Percentiles rank a stretch among this genome's conserved stretches.
These are phyloP conservation scores for Geoglossum cookeanum DNA, from an alignment of 2,329 filamentous ascomycete genomes.

Conservation along the genomic window DNA sequence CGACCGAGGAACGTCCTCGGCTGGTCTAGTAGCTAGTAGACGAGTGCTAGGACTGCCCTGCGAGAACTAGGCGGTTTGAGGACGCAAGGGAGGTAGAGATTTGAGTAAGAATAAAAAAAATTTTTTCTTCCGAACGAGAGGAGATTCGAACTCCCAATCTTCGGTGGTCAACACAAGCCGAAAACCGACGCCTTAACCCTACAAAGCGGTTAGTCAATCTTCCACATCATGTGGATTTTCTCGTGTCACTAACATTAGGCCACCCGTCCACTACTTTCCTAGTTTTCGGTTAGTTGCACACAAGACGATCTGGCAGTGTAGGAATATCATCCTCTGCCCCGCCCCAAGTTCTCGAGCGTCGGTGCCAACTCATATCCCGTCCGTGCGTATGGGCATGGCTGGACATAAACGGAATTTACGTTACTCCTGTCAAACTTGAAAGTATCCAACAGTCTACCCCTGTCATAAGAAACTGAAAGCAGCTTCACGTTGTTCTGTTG, in stretches of 20 bases:
- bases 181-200: conserved; percentile 3
- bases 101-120: background rate
- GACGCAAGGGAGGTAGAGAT: too few relatives aligned
- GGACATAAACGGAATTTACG: too few relatives aligned
- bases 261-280: background rate
- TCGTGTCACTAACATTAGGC: background rate
- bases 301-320: background rate
- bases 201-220: background rate
- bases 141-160: conserved; percentile 4
- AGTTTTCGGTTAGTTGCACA: background rate
- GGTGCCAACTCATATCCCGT: too few relatives aligned
- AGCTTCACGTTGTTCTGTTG: background rate
- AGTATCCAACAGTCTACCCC: too few relatives aligned
- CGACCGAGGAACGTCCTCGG: background rate
- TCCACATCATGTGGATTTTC: background rate
- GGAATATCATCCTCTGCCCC: too few relatives aligned
- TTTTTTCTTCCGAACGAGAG: background rate
- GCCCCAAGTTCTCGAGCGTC: too few relatives aligned
- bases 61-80: too few relatives aligned
- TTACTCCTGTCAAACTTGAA: too few relatives aligned
- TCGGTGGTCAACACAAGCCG: background rate
- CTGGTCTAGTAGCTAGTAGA: too few relatives aligned
- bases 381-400: too few relatives aligned
- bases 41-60: too few relatives aligned
- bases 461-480: too few relatives aligned